Base-by-base conservation (phyloP, 225 moss, liverwort and hornwort genomes). In the Anthoceros angustus region DNA sequence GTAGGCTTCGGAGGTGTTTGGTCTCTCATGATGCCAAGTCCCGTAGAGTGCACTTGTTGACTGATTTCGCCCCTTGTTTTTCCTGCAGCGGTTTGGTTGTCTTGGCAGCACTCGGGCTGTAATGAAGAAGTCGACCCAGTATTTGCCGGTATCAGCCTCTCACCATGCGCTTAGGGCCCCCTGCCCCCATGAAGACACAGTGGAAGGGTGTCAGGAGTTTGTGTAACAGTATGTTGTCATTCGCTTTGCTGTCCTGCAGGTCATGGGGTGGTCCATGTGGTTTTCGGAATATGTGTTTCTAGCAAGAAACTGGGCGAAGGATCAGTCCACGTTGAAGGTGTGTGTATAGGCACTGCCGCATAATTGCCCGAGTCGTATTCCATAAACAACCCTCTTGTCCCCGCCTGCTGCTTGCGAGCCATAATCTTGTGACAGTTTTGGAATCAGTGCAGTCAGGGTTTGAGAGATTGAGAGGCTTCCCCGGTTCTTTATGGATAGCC, bases 221-320 rank as follows among this genome's bases (percentile, higher is more conserved):
- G 32, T 32, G 32, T 32, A 32, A 32, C 32, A 32, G 32, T 32
- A 32, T 55, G n/a, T 32, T 32, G 32, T 32, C 32, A 32, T 32
- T 32, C 32, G 32, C 32, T 32, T 1, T 32, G 32, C 32, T 32
- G 32, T 32, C 55, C 55, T 55, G 70, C 77, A 81, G 81, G 81
- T 81, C 4, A 83, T 98, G 45, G 98, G 98, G 42, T 98, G 98
- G 98, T 98, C 98, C 75, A 98, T 98, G 98, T 98, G 85, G 78
- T 92, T 98, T 75, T 92, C 98, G 42, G 98, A 98, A 68, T 98
- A 92, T 26, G 83, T 98, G 6, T 98, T 92, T 72, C 70, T 98
- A 75, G 71, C 87, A 24, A 83, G 98, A 69, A 81, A 81, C 73
- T 98, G 98, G 98, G 78, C 87, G 8, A 73, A 80, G 70, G 98